Evolutionary conservation across 345 rosid species (phyloP).

Genomic region (Anastatica hierochuntica): DNA sequence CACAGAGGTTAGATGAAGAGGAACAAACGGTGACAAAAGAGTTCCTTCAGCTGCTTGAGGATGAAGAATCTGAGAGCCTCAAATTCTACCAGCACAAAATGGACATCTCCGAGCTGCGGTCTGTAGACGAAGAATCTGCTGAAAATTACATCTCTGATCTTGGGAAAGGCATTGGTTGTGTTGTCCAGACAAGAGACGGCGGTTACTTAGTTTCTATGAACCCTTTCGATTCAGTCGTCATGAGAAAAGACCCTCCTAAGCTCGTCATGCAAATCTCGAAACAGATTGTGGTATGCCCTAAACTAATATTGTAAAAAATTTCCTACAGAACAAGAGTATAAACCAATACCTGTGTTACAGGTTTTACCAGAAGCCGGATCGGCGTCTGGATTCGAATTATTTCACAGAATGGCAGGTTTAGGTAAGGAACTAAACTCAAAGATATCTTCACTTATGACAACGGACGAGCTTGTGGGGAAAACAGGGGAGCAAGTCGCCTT

Average conservation of each 20-base stretch:
- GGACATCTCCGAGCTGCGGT: constrained; percentile 39
- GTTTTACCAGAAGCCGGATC: constrained; percentile 8
- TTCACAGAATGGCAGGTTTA: constrained; percentile 55
- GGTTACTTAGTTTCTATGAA: constrained; percentile 86
- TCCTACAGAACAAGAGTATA: too few species aligned
- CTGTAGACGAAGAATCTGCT: constrained; percentile 40
- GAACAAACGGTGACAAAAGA: constrained; percentile 81
- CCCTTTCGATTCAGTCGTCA: constrained; percentile 52
- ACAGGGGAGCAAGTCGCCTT: constrained; percentile 96
- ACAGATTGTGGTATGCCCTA: constrained; percentile 39
- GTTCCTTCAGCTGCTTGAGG: constrained; percentile 81
- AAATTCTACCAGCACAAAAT: constrained; percentile 34
- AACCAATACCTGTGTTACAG: too few species aligned
- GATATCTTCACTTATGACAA: constrained; percentile 51
- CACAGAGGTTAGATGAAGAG: constrained; percentile 66
- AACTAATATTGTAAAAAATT: too few species aligned
- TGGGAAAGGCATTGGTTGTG: constrained; percentile 77
- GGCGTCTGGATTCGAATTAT: constrained; percentile 51
- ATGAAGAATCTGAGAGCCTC: constrained; percentile 36
- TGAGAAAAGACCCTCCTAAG: constrained; percentile 69
- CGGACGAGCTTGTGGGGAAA: constrained; percentile 79
- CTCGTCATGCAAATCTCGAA: constrained; percentile 89
- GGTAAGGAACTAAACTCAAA: constrained; percentile 61
- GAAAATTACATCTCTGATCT: constrained; percentile 64
- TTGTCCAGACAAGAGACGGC: constrained; percentile 84